These are phyloP conservation scores for Cardamine chenopodiifolia DNA, from an alignment of 345 rosid species.

Conservation along the genomic window DNA sequence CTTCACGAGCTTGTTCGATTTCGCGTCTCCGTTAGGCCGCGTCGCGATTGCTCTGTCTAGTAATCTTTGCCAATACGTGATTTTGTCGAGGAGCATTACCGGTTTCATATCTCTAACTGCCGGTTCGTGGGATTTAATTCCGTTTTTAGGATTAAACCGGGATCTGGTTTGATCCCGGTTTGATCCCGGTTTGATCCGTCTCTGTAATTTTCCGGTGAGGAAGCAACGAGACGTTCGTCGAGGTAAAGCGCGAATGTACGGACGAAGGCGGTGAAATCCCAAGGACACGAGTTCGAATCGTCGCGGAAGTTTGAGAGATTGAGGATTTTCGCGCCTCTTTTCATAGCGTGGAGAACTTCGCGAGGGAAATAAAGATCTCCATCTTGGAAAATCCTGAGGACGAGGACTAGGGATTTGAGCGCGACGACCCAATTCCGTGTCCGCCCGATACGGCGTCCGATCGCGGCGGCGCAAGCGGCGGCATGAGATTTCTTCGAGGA, in stretches of 20 bases:
- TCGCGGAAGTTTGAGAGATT: slow-evolving; percentile 73
- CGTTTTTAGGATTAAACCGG: slow-evolving; percentile 25
- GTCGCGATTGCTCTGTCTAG: slow-evolving; percentile 72
- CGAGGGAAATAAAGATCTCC: slow-evolving; percentile 78
- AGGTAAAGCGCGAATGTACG: slow-evolving; percentile 68
- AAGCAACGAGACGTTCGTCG: slow-evolving; percentile 72
- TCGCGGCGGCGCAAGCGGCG: slow-evolving; percentile 60
- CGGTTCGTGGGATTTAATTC: slow-evolving; percentile 21
- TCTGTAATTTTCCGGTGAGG: slow-evolving; percentile 66
- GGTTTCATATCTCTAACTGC: slow-evolving; percentile 69
- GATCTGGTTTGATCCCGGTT: slow-evolving; percentile 39
- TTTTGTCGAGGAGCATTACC: slow-evolving; percentile 55
- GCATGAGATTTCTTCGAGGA: slow-evolving; percentile 60
- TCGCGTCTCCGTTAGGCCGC: slow-evolving; percentile 66
- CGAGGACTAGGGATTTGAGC: slow-evolving; percentile 73
- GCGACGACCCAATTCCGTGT: slow-evolving; percentile 86
- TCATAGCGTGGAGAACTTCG: slow-evolving; percentile 74
- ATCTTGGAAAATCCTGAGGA: slow-evolving; percentile 73
- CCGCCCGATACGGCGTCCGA: slow-evolving; percentile 65
- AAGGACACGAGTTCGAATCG: slow-evolving; percentile 67
- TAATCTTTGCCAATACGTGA: slow-evolving; percentile 67
- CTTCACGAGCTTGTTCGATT: slow-evolving; percentile 54
- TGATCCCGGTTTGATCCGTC: slow-evolving; percentile 42
- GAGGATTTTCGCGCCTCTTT: slow-evolving; percentile 71
- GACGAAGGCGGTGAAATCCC: slow-evolving; percentile 73